Percentiles rank a stretch among this genome's conserved stretches.
These are phyloP conservation scores for Scenedesmus sp. DNA, from an alignment of 163 green algal species.

Conservation along the genomic window DNA sequence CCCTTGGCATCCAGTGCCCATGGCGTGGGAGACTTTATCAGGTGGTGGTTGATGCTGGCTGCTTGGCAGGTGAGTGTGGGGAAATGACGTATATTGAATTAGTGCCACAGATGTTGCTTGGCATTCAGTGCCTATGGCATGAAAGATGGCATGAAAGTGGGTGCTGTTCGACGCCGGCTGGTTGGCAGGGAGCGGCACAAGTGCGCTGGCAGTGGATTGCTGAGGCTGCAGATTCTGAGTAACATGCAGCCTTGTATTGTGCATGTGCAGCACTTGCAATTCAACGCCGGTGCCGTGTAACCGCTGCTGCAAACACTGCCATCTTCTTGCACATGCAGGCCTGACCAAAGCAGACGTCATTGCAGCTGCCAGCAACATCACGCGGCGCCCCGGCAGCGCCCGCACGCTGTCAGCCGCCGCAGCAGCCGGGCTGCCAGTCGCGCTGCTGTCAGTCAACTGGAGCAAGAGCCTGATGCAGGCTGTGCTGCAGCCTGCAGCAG, in stretches of 20 bases:
- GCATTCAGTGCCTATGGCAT: background rate
- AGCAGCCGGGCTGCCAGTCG: slow-evolving; percentile 46
- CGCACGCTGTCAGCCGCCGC: slow-evolving; percentile 42
- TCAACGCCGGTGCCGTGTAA: no score
- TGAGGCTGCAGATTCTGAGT: background rate
- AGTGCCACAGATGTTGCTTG: background rate
- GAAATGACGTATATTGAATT: background rate
- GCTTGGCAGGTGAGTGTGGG: slow-evolving; percentile 63
- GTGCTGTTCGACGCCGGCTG: slow-evolving; percentile 76
- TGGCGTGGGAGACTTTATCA: slow-evolving; percentile 37
- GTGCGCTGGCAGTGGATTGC: background rate
- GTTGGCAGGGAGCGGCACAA: slow-evolving; percentile 52
- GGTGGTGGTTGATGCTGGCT: slow-evolving; percentile 73
- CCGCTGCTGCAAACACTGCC: background rate
- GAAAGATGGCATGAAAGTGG: slow-evolving; percentile 33
- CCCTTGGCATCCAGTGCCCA: background rate
- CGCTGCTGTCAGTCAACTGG: slow-evolving; percentile 66
- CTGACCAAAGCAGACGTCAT: slow-evolving; percentile 37
- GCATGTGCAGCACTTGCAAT: no score
- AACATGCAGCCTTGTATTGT: slow-evolving; percentile 7
- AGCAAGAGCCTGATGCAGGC: slow-evolving; percentile 45
- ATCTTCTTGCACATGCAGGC: slow-evolving; percentile 33
- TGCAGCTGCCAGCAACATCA: slow-evolving; percentile 30
- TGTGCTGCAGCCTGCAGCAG: slow-evolving; percentile 36
- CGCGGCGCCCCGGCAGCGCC: slow-evolving; percentile 38